phyloP scores from a whole-genome alignment of 2,329 filamentous ascomycete species.

The Harringtonia aguacate region DNA sequence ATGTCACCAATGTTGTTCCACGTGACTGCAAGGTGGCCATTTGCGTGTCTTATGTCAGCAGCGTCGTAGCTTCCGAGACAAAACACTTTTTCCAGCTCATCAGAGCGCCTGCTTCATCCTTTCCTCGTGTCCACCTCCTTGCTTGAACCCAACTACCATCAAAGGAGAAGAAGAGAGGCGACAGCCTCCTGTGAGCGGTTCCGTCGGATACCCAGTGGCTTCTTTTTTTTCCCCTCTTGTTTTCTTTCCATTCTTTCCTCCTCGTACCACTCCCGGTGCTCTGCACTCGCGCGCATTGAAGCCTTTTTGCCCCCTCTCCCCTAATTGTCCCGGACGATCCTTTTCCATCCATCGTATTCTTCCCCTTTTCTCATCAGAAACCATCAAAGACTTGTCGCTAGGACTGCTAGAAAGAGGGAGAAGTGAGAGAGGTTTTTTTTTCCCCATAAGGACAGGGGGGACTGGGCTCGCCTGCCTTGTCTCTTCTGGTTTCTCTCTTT shows the following conservation, averaged over 20 bases:
- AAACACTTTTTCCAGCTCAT: too few species aligned
- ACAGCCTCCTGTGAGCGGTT: not conserved
- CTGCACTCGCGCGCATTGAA: not conserved
- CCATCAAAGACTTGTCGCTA: not conserved
- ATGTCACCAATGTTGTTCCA: too few species aligned
- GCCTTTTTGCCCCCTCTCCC: slow-evolving; percentile 1
- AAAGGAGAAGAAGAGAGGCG: not conserved
- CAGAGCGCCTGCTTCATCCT: not conserved
- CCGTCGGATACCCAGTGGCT: not conserved
- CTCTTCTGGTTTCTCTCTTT: not conserved
- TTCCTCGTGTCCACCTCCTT: not conserved
- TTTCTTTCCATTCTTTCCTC: not conserved
- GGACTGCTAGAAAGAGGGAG: not conserved
- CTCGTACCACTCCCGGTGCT: too few species aligned
- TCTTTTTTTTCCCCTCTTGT: not conserved
- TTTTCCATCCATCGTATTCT: slow-evolving; percentile 1
- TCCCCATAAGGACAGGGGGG: too few species aligned
- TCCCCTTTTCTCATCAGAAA: not conserved
- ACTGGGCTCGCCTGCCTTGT: too few species aligned
- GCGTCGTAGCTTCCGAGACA: too few species aligned
- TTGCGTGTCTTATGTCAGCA: too few species aligned
- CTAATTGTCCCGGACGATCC: not conserved
- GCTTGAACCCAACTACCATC: too few species aligned
- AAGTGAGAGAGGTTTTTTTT: not conserved
- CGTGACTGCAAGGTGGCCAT: too few species aligned